Percentiles rank a stretch among this genome's conserved stretches.
Evolutionary conservation across 352 stramenopile species (phyloP).

Genomic region (Pythium periplocum): DNA sequence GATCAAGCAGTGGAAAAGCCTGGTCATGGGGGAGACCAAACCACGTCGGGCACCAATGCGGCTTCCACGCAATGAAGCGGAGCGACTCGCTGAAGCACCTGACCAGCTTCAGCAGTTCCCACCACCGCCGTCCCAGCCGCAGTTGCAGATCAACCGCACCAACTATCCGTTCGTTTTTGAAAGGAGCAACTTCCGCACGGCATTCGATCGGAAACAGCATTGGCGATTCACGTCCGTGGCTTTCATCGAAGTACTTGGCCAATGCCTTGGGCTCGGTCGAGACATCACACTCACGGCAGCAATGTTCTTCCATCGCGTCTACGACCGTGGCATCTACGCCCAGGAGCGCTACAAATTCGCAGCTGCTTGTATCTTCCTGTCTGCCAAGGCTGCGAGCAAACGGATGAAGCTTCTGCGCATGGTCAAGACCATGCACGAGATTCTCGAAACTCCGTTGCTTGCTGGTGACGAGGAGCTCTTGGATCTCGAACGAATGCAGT

Average conservation of each 20-base stretch:
- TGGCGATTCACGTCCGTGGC: slow-evolving; percentile 76
- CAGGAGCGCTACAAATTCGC: slow-evolving; percentile 79
- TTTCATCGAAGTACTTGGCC: slow-evolving; percentile 75
- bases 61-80: slow-evolving; percentile 54
- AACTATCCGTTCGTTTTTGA: slow-evolving; percentile 78
- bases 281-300: slow-evolving; percentile 71
- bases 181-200: slow-evolving; percentile 43
- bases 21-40: slow-evolving; percentile 67
- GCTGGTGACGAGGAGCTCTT: slow-evolving; percentile 77
- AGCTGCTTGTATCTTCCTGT: slow-evolving; percentile 74
- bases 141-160: slow-evolving; percentile 61
- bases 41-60: slow-evolving; percentile 42
- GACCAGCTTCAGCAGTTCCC: slow-evolving; percentile 77
- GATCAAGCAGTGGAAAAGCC: slow-evolving; percentile 74
- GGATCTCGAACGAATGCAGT: slow-evolving; percentile 79
- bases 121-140: slow-evolving; percentile 28
- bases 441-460: slow-evolving; percentile 64
- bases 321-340: slow-evolving; percentile 76
- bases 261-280: slow-evolving; percentile 55
- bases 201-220: slow-evolving; percentile 71
- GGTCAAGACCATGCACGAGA: slow-evolving; percentile 83
- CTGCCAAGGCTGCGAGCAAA: slow-evolving; percentile 80
- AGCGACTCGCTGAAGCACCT: slow-evolving; percentile 56
- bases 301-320: slow-evolving; percentile 78
- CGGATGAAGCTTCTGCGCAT: slow-evolving; percentile 86